Base-by-base conservation (phyloP, 1,284 basidiomycete species). In the Puccinia horiana region DNA sequence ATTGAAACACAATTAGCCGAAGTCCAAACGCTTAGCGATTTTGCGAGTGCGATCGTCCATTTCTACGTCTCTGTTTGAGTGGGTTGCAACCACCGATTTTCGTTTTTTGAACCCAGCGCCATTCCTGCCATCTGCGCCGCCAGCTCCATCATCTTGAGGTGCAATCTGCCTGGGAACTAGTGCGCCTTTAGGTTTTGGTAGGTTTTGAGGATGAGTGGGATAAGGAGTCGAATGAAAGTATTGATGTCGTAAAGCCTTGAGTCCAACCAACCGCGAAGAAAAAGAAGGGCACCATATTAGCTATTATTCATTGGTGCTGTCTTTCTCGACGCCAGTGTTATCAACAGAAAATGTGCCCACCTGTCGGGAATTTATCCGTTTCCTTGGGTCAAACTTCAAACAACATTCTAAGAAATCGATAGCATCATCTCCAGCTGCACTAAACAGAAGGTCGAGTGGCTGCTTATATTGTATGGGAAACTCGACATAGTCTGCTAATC, bases 401-500 rank as follows among this genome's bases (percentile, higher is more conserved):
- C 94, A 92, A 85, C 91, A 92, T 82, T 89, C 89, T 52, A 98
- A 90, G 16, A 99, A 89, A 84, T 95, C 95, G 54, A 98, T 89
- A 0, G 94, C 92, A 84, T 97, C 95, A 6, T 91, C 90, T 63
- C 92, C 94, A 0, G 96, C 94, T 0, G 96, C 96, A 0, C 94
- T 93, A 88, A 99, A 96, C 54, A 97, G 90, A 84, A 93, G 91
- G 49, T 93, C 91, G 47, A 97, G 89, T 18, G 92, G 93, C 69
- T 92, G 91, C 85, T 92, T 93, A 0, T 93, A 92, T 85, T 94
- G 93, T 85, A 92, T 92, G 78, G 93, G 93, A 29, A 94, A 91
- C 11, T 92, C 90, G 9, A 94, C 90, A 86, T 94, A 96, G 87
- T 96, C 93, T 0, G 95, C 94, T n/a, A 98, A 89, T 86, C 92